These are phyloP conservation scores for Bonia amplexicaulis DNA, from an alignment of 176 grass and related monocot species.

Conservation along the genomic window DNA sequence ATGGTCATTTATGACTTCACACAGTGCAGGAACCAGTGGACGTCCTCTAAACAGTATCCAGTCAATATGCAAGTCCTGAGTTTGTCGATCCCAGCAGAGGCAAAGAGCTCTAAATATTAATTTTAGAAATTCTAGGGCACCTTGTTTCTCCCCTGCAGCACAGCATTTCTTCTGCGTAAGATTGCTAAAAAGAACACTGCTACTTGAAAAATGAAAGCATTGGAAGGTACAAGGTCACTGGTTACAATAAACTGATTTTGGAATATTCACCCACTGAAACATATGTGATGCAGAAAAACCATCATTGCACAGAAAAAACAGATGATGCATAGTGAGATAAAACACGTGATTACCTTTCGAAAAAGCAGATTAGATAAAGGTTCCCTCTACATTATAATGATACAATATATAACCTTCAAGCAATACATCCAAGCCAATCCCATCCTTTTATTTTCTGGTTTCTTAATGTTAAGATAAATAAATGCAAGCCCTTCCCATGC, in stretches of 20 bases:
- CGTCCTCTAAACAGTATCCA: slow-evolving; percentile 93
- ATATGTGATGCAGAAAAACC: slow-evolving; percentile 5
- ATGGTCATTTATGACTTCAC: slow-evolving; percentile 97
- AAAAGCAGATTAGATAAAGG: background rate
- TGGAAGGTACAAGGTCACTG: background rate
- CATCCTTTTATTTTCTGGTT: background rate
- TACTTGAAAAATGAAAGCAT: background rate
- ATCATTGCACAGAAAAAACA: background rate
- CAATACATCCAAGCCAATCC: background rate
- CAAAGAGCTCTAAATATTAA: slow-evolving; percentile 96
- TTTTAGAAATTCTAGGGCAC: slow-evolving; percentile 90
- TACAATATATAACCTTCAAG: background rate
- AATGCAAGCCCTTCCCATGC: background rate
- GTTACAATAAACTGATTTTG: background rate
- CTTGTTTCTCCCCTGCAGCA: slow-evolving; percentile 93
- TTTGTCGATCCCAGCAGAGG: slow-evolving; percentile 96
- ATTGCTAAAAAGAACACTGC: background rate
- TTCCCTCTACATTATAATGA: background rate
- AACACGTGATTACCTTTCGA: background rate
- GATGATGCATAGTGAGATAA: background rate
- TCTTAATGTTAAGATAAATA: background rate
- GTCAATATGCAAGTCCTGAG: slow-evolving; percentile 93
- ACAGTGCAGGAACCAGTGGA: slow-evolving; percentile 76
- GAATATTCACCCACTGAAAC: background rate
- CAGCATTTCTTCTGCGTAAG: slow-evolving; percentile 7